phyloP scores from a whole-genome alignment of 441 rosid species.

The Viola pubescens region DNA sequence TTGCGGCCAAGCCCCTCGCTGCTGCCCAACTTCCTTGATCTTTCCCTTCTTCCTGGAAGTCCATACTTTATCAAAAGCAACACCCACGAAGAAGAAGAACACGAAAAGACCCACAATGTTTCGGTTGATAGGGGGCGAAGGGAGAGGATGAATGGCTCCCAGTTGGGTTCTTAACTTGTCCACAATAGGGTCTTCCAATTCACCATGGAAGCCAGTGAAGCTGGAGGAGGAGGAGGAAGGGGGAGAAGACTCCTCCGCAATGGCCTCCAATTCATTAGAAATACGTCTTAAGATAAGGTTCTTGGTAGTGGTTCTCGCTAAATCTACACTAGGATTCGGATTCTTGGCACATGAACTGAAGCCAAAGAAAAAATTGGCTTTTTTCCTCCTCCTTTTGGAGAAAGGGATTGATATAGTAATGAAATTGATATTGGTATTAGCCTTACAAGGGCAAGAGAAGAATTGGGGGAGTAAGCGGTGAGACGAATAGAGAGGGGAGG shows the following conservation, averaged over 20 bases:
- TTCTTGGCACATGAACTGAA: constrained; percentile 30
- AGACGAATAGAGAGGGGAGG: constrained; percentile 32
- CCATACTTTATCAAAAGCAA: constrained; percentile 79
- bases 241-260: constrained; percentile 17
- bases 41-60: constrained; percentile 49
- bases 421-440: background rate
- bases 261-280: constrained; percentile 41
- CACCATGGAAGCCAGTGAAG: constrained; percentile 41
- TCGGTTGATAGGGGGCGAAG: constrained; percentile 70
- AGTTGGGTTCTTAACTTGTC: constrained; percentile 82
- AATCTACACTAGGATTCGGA: constrained; percentile 22
- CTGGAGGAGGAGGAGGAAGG: constrained; percentile 15
- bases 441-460: constrained; percentile 38
- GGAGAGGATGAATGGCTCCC: constrained; percentile 88
- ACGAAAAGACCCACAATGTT: constrained; percentile 57
- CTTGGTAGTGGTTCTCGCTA: constrained; percentile 26
- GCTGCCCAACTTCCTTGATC: constrained; percentile 17
- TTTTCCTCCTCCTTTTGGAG: constrained; percentile 24
- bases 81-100: constrained; percentile 89
- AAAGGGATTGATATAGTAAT: constrained; percentile 18
- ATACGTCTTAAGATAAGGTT: constrained; percentile 34
- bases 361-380: constrained; percentile 19
- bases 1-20: constrained; percentile 58
- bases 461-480: constrained; percentile 18
- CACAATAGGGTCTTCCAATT: constrained; percentile 66